Conservation (phyloP, 1,139 yeast genomes). For the Lodderomyces parapsilosis region DNA sequence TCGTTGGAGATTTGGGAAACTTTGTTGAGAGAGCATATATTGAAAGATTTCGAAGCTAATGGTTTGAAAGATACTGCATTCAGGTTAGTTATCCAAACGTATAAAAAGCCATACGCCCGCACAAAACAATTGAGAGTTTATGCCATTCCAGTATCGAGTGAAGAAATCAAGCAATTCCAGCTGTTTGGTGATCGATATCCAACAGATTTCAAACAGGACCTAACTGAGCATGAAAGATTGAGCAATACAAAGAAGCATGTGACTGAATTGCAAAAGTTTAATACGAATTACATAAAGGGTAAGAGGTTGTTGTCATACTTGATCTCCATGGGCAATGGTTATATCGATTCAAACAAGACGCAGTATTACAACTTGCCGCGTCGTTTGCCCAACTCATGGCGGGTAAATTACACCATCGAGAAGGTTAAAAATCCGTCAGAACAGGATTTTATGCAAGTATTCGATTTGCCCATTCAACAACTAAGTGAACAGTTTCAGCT, state of each 20-base stretch:
- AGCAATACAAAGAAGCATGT: slow-evolving; percentile 20
- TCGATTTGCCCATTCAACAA: slow-evolving; percentile 7
- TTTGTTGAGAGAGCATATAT: slow-evolving; percentile 40
- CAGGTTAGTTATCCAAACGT: slow-evolving; percentile 24
- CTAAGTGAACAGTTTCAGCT: slow-evolving; percentile 3
- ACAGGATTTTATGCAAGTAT: slow-evolving; percentile 2
- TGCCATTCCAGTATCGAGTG: slow-evolving; percentile 33
- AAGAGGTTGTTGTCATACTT: slow-evolving; percentile 9
- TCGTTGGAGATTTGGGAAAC: slow-evolving; percentile 59
- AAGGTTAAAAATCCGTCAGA: neutral
- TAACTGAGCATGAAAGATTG: slow-evolving; percentile 19
- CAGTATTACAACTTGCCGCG: slow-evolving; percentile 4
- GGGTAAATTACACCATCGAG: slow-evolving; percentile 8
- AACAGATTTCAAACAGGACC: slow-evolving; percentile 22
- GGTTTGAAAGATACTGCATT: slow-evolving; percentile 18
- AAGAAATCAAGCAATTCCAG: slow-evolving; percentile 26
- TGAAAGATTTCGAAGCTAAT: slow-evolving; percentile 25
- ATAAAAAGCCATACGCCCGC: slow-evolving; percentile 9
- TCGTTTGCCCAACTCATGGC: slow-evolving; percentile 6
- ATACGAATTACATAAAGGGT: slow-evolving; percentile 12
- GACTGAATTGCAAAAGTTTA: slow-evolving; percentile 19
- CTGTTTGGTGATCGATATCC: slow-evolving; percentile 22
- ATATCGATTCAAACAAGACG: slow-evolving; percentile 1
- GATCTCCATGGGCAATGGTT: slow-evolving; percentile 5
- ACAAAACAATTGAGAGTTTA: slow-evolving; percentile 23